phyloP scores from a whole-genome alignment of 2,329 filamentous ascomycete species.

The Lomentospora prolificans region DNA sequence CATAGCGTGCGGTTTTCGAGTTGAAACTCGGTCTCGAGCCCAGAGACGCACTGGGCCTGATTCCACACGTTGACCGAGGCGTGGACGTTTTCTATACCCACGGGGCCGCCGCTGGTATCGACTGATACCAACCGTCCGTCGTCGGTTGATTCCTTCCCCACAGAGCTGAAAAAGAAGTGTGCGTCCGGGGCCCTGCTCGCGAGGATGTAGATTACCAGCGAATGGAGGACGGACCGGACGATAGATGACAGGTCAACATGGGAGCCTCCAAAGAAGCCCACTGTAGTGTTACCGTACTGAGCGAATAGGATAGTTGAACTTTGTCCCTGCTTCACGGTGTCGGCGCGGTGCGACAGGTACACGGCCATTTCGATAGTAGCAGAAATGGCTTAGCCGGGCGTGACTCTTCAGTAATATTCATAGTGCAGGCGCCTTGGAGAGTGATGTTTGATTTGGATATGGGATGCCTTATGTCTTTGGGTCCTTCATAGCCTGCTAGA shows the following conservation, averaged over 20 bases:
- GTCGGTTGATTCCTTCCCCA: background rate
- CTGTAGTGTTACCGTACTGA: background rate
- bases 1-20: background rate
- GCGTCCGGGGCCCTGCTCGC: background rate
- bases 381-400: too few relatives aligned
- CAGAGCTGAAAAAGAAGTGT: background rate
- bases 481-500: too few relatives aligned
- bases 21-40: background rate
- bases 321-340: background rate
- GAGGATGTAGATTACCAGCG: too few relatives aligned
- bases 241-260: too few relatives aligned
- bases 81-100: too few relatives aligned
- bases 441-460: background rate
- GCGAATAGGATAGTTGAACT: background rate
- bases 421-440: background rate
- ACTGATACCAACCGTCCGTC: background rate
- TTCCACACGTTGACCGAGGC: background rate
- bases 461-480: background rate
- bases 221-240: too few relatives aligned
- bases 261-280: background rate
- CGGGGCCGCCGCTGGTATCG: background rate
- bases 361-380: slow-evolving; percentile 5
- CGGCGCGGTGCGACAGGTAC: background rate
- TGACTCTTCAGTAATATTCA: slow-evolving; percentile 3
- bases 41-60: background rate